phyloP scores from a whole-genome alignment of 73 alveolate species.

The Tetrahymena malaccensis region DNA sequence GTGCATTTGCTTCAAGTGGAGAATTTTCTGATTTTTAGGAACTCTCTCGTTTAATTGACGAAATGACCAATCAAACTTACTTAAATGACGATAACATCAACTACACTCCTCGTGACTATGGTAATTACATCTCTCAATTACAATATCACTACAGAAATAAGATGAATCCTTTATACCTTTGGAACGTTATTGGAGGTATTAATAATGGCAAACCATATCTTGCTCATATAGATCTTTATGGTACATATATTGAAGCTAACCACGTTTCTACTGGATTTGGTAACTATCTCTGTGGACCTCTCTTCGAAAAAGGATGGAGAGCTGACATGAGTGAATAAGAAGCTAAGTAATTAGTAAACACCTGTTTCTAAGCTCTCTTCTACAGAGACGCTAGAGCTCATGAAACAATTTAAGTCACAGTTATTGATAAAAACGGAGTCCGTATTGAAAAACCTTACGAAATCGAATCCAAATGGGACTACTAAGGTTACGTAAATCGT shows the following conservation, averaged over 20 bases:
- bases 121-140: constrained; percentile 53
- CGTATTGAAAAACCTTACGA: constrained; percentile 11
- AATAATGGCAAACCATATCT: constrained; percentile 21
- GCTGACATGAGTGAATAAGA: constrained; percentile 16
- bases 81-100: constrained; percentile 66
- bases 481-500: neutral
- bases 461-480: constrained; percentile 40
- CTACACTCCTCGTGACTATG: constrained; percentile 69
- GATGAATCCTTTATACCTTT: constrained; percentile 67
- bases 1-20: constrained; percentile 72
- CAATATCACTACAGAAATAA: constrained; percentile 65
- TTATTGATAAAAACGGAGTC: constrained; percentile 14
- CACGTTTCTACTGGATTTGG: constrained; percentile 39
- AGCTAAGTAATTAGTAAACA: constrained; percentile 13
- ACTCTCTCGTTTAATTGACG: constrained; percentile 46
- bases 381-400: constrained; percentile 45
- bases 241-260: constrained; percentile 29
- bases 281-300: constrained; percentile 25
- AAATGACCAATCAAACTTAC: constrained; percentile 53
- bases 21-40: constrained; percentile 77
- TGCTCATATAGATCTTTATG: constrained; percentile 29
- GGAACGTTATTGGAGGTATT: constrained; percentile 50
- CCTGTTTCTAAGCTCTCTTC: constrained; percentile 29
- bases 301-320: constrained; percentile 29
- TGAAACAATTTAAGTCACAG: constrained; percentile 17